Percentiles rank a stretch among this genome's conserved stretches.
Evolutionary conservation across 1,139 yeast genomes (phyloP).

Genomic region (Magnusiomyces suaveolens): DNA sequence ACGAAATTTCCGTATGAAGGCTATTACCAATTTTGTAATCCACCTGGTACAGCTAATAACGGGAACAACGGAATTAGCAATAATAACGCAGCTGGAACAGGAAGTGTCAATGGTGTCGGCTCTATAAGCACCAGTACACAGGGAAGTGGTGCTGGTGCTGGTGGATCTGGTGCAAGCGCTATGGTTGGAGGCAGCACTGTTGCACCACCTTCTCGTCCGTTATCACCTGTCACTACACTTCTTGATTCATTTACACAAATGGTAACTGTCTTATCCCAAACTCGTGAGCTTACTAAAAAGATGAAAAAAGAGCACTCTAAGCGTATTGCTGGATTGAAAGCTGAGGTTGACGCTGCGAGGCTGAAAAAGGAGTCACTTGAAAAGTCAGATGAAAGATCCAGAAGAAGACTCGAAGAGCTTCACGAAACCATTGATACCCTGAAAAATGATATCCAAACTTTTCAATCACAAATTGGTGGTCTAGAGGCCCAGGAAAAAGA

Average conservation of each 20-base stretch:
- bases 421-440: slow-evolving; percentile 28
- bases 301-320: slow-evolving; percentile 30
- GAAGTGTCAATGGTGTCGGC: neutral
- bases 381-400: slow-evolving; percentile 30
- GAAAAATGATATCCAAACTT: slow-evolving; percentile 28
- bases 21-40: slow-evolving; percentile 3
- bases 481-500: slow-evolving; percentile 18
- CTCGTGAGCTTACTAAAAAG: slow-evolving; percentile 28
- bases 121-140: too few species aligned
- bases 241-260: slow-evolving; percentile 32
- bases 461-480: slow-evolving; percentile 16
- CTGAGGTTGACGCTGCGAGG: slow-evolving; percentile 29
- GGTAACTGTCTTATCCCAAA: slow-evolving; percentile 28
- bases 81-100: slow-evolving; percentile 5
- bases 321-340: slow-evolving; percentile 26
- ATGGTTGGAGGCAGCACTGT: slow-evolving; percentile 3
- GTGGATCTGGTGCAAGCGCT: neutral
- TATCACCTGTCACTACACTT: slow-evolving; percentile 32
- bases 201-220: slow-evolving; percentile 25
- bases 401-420: slow-evolving; percentile 28
- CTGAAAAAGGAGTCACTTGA: slow-evolving; percentile 29
- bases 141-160: neutral
- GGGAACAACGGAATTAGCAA: neutral
- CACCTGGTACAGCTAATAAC: neutral
- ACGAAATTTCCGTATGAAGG: slow-evolving; percentile 16